Base-by-base conservation (phyloP, 2,329 filamentous ascomycete genomes). In the Aspergillus costaricaensis region DNA sequence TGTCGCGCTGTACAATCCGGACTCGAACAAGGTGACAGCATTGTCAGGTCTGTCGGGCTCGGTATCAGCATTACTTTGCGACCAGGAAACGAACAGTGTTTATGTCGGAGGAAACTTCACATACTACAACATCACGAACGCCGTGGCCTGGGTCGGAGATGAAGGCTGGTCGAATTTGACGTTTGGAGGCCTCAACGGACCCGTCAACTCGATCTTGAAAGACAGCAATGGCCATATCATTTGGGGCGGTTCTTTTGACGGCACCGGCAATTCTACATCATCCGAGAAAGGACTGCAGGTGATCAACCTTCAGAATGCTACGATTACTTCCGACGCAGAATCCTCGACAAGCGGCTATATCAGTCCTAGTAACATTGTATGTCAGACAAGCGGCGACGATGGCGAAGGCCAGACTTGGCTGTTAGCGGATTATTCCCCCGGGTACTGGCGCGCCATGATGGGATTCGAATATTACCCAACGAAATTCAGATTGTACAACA, bases 101-200 rank as follows among this genome's bases (percentile, higher is more conserved):
- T 99, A 96, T 71, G 87, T 98, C 48, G 96, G 95, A 60, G 95
- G 95, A 27, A 89, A 87, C 62, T 97, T 99, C 74, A 87, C 85
- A 58, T 88, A 87, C 44, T 84, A 81, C 39, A 91, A 95, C 72
- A 95, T 92, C 6, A 91, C 89, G 25, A 98, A 99, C 74, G 96
- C 94, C 5, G 89, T 97, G 67, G 86, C 90, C 12, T 98, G 92
- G 92, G 82, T 84, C 23, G 81, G 81, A 25, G 84, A 81, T 9
- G 80, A 86, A 30, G 87, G 85, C 52, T 97, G 91, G 89, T 85
- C 85, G 19, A 90, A 91, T 70, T 79, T 99, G 59, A 90, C 94
- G 2, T 99, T 99, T 79, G 87, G 88, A 43, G 96, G 96, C 21
- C 96, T 99, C 79, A 98, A 98, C 77, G 93, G 93, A 25, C 91